Evolutionary conservation across 2,329 filamentous ascomycete species (phyloP).

Genomic region (Chrysoporthe puriensis): DNA sequence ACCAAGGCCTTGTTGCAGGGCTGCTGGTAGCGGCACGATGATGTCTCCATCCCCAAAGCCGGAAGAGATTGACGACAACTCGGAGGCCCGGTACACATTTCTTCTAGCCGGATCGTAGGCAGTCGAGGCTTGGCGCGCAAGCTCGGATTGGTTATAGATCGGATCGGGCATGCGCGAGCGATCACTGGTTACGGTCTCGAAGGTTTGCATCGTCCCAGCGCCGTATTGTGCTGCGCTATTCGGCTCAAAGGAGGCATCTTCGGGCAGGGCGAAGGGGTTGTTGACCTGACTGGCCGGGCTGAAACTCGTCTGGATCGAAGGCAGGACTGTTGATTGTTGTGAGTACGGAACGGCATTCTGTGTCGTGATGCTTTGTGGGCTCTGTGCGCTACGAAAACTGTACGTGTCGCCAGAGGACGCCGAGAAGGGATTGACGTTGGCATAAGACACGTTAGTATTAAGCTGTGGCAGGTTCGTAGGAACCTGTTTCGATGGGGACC

Average conservation of each 20-base stretch:
- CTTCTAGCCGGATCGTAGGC: constrained; percentile 41
- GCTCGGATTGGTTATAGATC: constrained; percentile 45
- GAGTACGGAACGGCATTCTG: constrained; percentile 12
- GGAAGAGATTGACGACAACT: constrained; percentile 64
- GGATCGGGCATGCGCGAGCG: constrained; percentile 42
- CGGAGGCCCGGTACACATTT: constrained; percentile 49
- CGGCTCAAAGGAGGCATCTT: constrained; percentile 32
- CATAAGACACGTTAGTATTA: constrained; percentile 30
- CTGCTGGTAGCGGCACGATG: constrained; percentile 45
- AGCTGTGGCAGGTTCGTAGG: constrained; percentile 21
- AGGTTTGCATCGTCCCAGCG: constrained; percentile 28
- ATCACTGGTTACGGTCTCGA: constrained; percentile 35
- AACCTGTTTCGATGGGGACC: constrained; percentile 13
- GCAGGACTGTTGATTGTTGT: constrained; percentile 7
- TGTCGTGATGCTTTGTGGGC: constrained; percentile 11
- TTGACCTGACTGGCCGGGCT: constrained; percentile 21
- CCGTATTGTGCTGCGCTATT: constrained; percentile 36
- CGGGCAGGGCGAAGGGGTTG: constrained; percentile 32
- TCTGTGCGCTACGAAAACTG: constrained; percentile 11
- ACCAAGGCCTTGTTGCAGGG: constrained; percentile 27
- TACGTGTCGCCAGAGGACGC: constrained; percentile 10
- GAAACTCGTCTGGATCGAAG: constrained; percentile 16
- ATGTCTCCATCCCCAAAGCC: constrained; percentile 67
- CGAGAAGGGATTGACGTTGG: constrained; percentile 26
- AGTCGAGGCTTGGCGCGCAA: constrained; percentile 42